These are phyloP conservation scores for Debaryomyces fabryi DNA, from an alignment of 1,139 yeast species.

Conservation along the genomic window DNA sequence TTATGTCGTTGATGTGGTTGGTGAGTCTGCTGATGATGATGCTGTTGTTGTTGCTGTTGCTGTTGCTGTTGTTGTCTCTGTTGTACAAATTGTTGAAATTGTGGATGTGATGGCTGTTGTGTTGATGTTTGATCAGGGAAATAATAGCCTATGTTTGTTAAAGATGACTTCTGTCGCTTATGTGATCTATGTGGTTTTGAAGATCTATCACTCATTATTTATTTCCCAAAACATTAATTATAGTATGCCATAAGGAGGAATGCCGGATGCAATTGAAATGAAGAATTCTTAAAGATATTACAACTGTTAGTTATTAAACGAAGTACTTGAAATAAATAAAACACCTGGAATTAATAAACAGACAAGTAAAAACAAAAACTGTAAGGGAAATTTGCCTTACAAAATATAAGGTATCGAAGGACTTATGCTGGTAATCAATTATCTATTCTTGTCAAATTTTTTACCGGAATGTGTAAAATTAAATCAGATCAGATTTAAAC, in stretches of 20 bases:
- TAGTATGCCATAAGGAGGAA: neutral
- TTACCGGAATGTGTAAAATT: constrained; percentile 4
- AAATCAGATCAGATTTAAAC: constrained; percentile 4
- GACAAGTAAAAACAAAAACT: neutral
- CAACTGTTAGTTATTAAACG: neutral
- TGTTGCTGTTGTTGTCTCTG: constrained; percentile 9
- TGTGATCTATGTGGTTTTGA: constrained; percentile 29
- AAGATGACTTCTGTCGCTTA: constrained; percentile 47
- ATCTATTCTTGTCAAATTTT: neutral
- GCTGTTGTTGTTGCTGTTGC: constrained; percentile 9
- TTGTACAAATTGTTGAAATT: constrained; percentile 8
- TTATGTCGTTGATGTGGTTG: constrained; percentile 10
- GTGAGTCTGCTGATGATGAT: neutral
- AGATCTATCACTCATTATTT: constrained; percentile 19
- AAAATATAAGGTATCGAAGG: neutral
- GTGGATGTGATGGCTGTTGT: constrained; percentile 5
- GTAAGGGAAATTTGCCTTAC: neutral
- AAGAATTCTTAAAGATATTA: neutral
- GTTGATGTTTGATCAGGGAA: constrained; percentile 17
- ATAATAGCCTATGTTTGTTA: constrained; percentile 40
- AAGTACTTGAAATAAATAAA: constrained; percentile 1
- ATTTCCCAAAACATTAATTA: neutral
- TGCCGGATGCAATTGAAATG: constrained; percentile 5
- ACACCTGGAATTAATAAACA: neutral
- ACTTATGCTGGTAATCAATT: neutral